A percentile compares a stretch with the other conserved stretches of the same genome.
These are phyloP conservation scores for Fimicolochytrium jonesii DNA, from an alignment of 192 early-diverging fungal species.

Conservation along the genomic window DNA sequence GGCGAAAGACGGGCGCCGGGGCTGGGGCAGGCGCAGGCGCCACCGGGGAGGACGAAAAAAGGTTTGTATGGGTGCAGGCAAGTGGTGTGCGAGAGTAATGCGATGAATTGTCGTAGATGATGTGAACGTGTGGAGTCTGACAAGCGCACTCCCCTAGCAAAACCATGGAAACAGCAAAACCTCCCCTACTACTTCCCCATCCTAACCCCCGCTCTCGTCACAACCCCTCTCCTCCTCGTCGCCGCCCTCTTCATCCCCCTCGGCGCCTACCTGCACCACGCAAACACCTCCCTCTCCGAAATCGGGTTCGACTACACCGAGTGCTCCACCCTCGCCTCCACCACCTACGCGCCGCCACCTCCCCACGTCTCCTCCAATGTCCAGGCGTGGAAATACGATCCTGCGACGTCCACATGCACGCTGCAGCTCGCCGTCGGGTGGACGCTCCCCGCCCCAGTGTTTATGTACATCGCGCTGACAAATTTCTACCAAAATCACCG, in stretches of 20 bases:
- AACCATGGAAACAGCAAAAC: constrained; percentile 24
- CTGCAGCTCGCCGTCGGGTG: constrained; percentile 65
- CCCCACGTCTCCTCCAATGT: constrained; percentile 27
- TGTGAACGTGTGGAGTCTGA: too few relatives aligned
- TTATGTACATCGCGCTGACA: constrained; percentile 91
- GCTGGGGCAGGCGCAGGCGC: too few relatives aligned
- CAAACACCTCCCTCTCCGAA: constrained; percentile 42
- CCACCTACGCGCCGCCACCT: neutral
- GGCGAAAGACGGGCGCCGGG: too few relatives aligned
- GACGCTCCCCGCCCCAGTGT: constrained; percentile 72
- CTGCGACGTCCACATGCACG: constrained; percentile 53
- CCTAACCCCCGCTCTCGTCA: constrained; percentile 12
- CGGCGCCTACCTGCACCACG: constrained; percentile 19
- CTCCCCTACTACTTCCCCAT: constrained; percentile 11
- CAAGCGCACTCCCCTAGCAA: too few relatives aligned
- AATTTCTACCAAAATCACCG: constrained; percentile 99
- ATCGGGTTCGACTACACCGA: constrained; percentile 91
- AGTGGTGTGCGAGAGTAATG: too few relatives aligned
- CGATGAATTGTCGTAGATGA: too few relatives aligned
- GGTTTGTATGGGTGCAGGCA: too few relatives aligned
- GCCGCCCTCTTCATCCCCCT: constrained; percentile 17
- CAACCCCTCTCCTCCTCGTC: constrained; percentile 14
- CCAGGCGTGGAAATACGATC: constrained; percentile 47
- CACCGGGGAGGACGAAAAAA: too few relatives aligned
- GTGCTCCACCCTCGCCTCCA: constrained; percentile 45